Evolutionary conservation across 495 filamentous ascomycete genomes (phyloP), one percentile per base, ranked within the genome.

Genomic region (Chaetomium cochliodes): DNA sequence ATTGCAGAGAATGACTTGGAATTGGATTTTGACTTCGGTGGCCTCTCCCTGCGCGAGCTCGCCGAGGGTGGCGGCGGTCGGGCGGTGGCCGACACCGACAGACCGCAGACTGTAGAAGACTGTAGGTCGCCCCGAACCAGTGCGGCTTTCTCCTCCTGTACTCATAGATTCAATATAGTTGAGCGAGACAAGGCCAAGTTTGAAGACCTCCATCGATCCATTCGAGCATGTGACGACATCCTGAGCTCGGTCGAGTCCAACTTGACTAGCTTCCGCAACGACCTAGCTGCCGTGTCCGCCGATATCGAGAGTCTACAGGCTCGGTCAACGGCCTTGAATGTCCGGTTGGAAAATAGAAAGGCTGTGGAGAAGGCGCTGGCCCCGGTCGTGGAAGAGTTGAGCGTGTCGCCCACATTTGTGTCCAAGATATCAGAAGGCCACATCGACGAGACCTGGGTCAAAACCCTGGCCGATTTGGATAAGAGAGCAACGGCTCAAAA

Each of bases 231-330:
- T 73, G 93, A 98, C 75, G 90, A 96, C 69, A 91, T 98, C 49
- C 86, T 97, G 47, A 89, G 86, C 72, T 96, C 96, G 1, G 93
- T 98, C 53, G 93, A 98, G 76, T 84, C 84, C 20, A 97, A 97
- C 72, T 78, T 98, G 56, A 90, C 90, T 50, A 92, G 88, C 72
- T 98, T 98, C 70, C 92, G 93, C 76, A 89, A 89, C 56, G 94
- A 98, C 73, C 82, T 98, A 16, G 92, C 92, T 4, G 84, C 85
- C 2, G 96, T 98, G 7, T 97, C 94, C 11, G 87, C 91, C 4
- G 94, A 98, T 71, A 98, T 98, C 30, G 96, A 98, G 77, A 91
- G 86, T 16, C 79, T 98, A 20, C 94, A 98, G 74, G 86, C 88
- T 39, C 87, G 92, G 20, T 98, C 94, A 2, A 86, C 87, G 6